Evolutionary conservation across 352 stramenopile genomes (phyloP).

Genomic region (Pythium rishiriense): DNA sequence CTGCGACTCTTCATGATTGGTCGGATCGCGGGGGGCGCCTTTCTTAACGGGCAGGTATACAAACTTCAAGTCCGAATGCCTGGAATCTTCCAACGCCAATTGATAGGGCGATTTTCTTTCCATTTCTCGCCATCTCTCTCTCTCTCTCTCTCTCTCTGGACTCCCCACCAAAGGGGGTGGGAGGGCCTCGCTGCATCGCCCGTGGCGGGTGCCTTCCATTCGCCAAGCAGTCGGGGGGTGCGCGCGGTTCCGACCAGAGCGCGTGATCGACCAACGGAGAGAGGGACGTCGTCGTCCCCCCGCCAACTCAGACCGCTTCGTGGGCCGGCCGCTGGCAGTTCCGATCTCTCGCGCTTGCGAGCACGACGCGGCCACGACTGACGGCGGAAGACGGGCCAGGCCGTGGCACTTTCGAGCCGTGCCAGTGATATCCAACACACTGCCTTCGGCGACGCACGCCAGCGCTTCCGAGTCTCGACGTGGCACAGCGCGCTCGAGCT

Average conservation of each 20-base stretch:
- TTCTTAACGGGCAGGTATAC: slow-evolving; percentile 12
- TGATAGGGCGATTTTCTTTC: slow-evolving; percentile 13
- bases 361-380: background rate
- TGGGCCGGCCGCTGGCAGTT: background rate
- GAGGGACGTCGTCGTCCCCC: no score
- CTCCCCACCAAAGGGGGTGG: background rate
- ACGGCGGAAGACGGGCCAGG: background rate
- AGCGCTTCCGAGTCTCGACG: background rate
- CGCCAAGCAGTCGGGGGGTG: background rate
- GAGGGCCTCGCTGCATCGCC: background rate
- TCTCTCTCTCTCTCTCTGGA: background rate
- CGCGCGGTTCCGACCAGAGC: background rate
- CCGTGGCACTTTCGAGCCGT: background rate
- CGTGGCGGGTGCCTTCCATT: background rate
- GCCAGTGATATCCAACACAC: no score
- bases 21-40: background rate
- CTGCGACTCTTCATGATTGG: slow-evolving; percentile 28
- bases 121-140: slow-evolving; percentile 16
- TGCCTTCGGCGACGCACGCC: background rate
- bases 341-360: background rate
- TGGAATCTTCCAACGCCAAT: slow-evolving; percentile 15
- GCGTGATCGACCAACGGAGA: background rate
- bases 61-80: slow-evolving; percentile 22
- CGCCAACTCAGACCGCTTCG: background rate
- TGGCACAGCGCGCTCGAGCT: background rate